Evolutionary conservation across 129 eudicot genomes (phyloP).

Genomic region (Oenanthe sinensis): DNA sequence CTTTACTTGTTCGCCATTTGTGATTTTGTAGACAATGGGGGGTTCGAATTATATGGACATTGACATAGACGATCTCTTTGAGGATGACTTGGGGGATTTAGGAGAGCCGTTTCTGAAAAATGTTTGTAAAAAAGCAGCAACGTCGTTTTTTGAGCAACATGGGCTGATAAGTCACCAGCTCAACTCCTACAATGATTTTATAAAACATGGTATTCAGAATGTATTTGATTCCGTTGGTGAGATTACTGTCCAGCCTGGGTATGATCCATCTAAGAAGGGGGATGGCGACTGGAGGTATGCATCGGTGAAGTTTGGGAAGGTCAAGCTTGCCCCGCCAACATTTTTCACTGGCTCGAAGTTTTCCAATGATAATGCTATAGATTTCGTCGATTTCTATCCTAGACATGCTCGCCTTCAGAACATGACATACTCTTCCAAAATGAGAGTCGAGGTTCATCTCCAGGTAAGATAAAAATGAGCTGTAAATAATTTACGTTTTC

Average conservation of each 20-base stretch:
- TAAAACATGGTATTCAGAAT: conserved; percentile 51
- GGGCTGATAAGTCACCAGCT: conserved; percentile 82
- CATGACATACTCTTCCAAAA: conserved; percentile 82
- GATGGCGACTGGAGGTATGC: conserved; percentile 59
- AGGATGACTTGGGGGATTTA: conserved; percentile 25
- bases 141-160: conserved; percentile 51
- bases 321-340: conserved; percentile 56
- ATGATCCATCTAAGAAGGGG: conserved; percentile 60
- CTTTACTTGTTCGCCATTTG: background rate
- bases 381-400: conserved; percentile 43
- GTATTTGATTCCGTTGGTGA: conserved; percentile 71
- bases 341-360: conserved; percentile 70
- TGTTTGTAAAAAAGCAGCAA: conserved; percentile 58
- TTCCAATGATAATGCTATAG: conserved; percentile 43
- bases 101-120: conserved; percentile 31
- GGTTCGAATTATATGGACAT: conserved; percentile 28
- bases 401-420: conserved; percentile 93
- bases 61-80: conserved; percentile 18
- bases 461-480: conserved; percentile 35
- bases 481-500: background rate
- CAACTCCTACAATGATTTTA: conserved; percentile 70
- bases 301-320: conserved; percentile 60
- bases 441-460: conserved; percentile 48
- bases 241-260: conserved; percentile 52
- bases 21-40: conserved; percentile 15